A percentile compares a stretch with the other conserved stretches of the same genome.
Conservation (phyloP, 2,329 filamentous ascomycete genomes). For the Claviceps sorghi region DNA sequence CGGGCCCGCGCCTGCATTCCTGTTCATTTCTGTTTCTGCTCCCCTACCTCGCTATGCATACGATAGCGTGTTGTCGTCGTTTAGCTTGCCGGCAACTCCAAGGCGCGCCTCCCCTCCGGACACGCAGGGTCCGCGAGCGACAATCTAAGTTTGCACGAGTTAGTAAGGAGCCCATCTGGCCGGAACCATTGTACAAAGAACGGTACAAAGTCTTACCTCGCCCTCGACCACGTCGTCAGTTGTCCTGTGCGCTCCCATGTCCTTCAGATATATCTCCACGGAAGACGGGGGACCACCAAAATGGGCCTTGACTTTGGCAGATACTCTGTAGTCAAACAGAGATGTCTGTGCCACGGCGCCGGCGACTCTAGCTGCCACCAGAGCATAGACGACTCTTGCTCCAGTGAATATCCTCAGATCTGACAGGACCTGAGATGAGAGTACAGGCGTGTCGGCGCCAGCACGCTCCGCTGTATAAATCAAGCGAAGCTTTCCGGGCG, state of each 20-base stretch:
- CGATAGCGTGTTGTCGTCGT: conserved; percentile 59
- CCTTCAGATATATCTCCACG: conserved; percentile 61
- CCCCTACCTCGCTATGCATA: conserved; percentile 22
- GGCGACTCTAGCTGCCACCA: conserved; percentile 70
- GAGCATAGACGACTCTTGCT: conserved; percentile 69
- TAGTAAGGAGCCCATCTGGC: neutral
- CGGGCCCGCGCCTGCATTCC: too few relatives aligned
- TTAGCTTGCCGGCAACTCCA: conserved; percentile 49
- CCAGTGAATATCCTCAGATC: conserved; percentile 71
- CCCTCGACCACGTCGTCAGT: conserved; percentile 48
- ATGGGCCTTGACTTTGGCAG: conserved; percentile 33
- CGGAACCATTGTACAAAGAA: neutral
- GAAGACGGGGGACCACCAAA: conserved; percentile 73
- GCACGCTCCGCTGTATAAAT: conserved; percentile 65
- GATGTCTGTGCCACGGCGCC: conserved; percentile 80
- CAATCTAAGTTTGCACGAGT: conserved; percentile 35
- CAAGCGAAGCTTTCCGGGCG: conserved; percentile 62
- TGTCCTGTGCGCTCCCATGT: conserved; percentile 45
- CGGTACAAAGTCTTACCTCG: conserved; percentile 35
- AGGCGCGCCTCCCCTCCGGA: conserved; percentile 50
- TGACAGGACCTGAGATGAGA: conserved; percentile 57
- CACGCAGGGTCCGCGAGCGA: conserved; percentile 60
- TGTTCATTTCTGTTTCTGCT: neutral
- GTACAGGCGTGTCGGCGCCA: conserved; percentile 43
- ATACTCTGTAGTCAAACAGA: conserved; percentile 69